Evolutionary conservation across 805 yeast genomes (phyloP).

Genomic region (Candida krabiensis): DNA sequence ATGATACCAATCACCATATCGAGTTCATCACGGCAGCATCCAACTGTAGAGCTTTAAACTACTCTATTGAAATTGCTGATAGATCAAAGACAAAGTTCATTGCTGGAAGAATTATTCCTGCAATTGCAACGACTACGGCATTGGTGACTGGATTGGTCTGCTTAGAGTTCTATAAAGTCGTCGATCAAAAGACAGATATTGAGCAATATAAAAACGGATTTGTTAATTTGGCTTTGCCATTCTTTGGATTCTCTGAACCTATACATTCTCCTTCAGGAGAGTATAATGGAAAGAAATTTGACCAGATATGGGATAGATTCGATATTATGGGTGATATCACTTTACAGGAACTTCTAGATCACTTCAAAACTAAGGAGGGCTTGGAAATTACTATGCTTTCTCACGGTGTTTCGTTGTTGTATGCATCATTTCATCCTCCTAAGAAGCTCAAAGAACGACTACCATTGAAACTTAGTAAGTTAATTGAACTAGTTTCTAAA

Average conservation of each 20-base stretch:
- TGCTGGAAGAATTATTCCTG: slow-evolving; percentile 98
- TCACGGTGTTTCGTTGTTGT: slow-evolving; percentile 82
- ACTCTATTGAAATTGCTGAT: slow-evolving; percentile 86
- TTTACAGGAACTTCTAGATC: slow-evolving; percentile 66
- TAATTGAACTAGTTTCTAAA: slow-evolving; percentile 84
- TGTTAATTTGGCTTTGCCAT: slow-evolving; percentile 88
- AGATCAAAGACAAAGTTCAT: slow-evolving; percentile 89
- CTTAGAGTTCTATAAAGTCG: slow-evolving; percentile 88
- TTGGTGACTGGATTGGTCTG: slow-evolving; percentile 93
- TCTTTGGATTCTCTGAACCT: slow-evolving; percentile 96
- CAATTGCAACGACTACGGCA: slow-evolving; percentile 99
- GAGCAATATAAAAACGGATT: slow-evolving; percentile 93
- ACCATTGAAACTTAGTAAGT: slow-evolving; percentile 62
- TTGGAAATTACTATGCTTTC: slow-evolving; percentile 89
- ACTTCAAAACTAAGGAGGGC: slow-evolving; percentile 80
- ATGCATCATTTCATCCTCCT: slow-evolving; percentile 92
- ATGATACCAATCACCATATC: slow-evolving; percentile 93
- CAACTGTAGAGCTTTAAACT: slow-evolving; percentile 91
- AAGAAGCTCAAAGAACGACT: slow-evolving; percentile 82
- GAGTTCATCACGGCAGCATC: slow-evolving; percentile 96
- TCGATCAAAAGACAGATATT: slow-evolving; percentile 67
- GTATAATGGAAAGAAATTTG: slow-evolving; percentile 77
- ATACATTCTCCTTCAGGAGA: slow-evolving; percentile 79
- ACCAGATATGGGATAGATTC: slow-evolving; percentile 94
- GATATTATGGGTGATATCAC: slow-evolving; percentile 77